Base-by-base conservation (phyloP, 2,329 filamentous ascomycete species). In the Trichoderma koningiopsis region DNA sequence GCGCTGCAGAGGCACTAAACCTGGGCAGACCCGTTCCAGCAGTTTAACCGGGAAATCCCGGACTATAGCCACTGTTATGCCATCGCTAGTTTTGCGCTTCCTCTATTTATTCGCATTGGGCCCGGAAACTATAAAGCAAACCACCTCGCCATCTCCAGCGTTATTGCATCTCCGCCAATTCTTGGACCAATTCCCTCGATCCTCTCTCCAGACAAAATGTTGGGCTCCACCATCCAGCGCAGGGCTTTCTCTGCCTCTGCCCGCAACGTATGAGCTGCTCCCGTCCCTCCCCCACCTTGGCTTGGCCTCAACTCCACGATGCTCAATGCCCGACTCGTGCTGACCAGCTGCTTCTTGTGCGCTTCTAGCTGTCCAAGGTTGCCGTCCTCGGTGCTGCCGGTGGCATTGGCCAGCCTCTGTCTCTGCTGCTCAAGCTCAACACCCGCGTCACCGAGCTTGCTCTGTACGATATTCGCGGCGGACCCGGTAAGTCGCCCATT, bases 401-500 rank as follows among this genome's bases (percentile, higher is more conserved):
- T 86, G 96, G 96, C 84, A 99, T 99, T 86, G 96, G 96, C 83
- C 96, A 99, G 84, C 96, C 96, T 79, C 87, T 99, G 79, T 99
- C 96, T 70, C 92, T 99, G 75, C 91, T 99, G 80, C 89, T 99
- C 83, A 99, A 99, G 93, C 91, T 97, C 81, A 98, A 97, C 91
- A 93, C 94, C 77, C 89, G 92, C 80, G 95, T 98, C 77, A 91
- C 89, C 78, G 91, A 97, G 83, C 92, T 99, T 78, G 92, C 95
- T 74, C 92, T 99, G 79, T 99, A 98, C 87, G 96, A 99, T 85
- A 97, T 99, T 86, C 92, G 92, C 79, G 91, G 94, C 79, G 95
- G 88, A 79, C 95, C 95, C 81, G 94, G 94, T 96, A 89, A 74
- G 90, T 86, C 49, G 3, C 40, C 19, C 37, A 6, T 8, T n/a